Evolutionary conservation across 2,329 filamentous ascomycete species (phyloP).

Genomic region (Alternaria novae-zelandiae): DNA sequence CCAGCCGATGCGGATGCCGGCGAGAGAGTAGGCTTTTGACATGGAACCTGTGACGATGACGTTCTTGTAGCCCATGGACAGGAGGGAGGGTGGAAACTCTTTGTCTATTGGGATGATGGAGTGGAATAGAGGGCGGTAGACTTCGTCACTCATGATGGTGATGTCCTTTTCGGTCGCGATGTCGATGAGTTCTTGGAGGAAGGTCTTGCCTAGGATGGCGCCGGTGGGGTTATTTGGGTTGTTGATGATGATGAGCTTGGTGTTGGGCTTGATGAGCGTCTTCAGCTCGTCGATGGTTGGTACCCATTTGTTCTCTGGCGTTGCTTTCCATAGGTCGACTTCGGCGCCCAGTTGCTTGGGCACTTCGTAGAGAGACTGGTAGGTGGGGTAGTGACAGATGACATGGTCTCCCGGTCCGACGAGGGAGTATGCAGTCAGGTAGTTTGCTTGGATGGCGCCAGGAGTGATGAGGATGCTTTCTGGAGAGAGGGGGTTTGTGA

Average conservation of each 20-base stretch:
- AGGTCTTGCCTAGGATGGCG: slow-evolving; percentile 67
- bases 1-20: slow-evolving; percentile 85
- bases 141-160: slow-evolving; percentile 77
- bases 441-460: slow-evolving; percentile 86
- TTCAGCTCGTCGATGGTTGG: slow-evolving; percentile 72
- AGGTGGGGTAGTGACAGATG: slow-evolving; percentile 85
- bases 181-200: slow-evolving; percentile 67
- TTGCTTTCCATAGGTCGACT: slow-evolving; percentile 77
- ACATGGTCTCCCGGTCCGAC: slow-evolving; percentile 79
- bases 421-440: slow-evolving; percentile 76
- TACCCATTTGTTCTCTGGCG: slow-evolving; percentile 68
- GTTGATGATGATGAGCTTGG: slow-evolving; percentile 73
- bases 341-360: slow-evolving; percentile 77
- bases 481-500: slow-evolving; percentile 53
- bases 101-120: slow-evolving; percentile 61
- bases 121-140: slow-evolving; percentile 85
- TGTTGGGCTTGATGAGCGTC: slow-evolving; percentile 69
- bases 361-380: slow-evolving; percentile 79
- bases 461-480: slow-evolving; percentile 78
- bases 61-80: slow-evolving; percentile 74
- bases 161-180: slow-evolving; percentile 69
- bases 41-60: slow-evolving; percentile 78
- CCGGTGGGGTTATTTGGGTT: slow-evolving; percentile 88
- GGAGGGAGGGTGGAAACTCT: slow-evolving; percentile 69
- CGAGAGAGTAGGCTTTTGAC: slow-evolving; percentile 84